A percentile compares a stretch with the other conserved stretches of the same genome.
These are phyloP conservation scores for Talaromyces liani DNA, from an alignment of 495 filamentous ascomycete genomes.

Conservation along the genomic window DNA sequence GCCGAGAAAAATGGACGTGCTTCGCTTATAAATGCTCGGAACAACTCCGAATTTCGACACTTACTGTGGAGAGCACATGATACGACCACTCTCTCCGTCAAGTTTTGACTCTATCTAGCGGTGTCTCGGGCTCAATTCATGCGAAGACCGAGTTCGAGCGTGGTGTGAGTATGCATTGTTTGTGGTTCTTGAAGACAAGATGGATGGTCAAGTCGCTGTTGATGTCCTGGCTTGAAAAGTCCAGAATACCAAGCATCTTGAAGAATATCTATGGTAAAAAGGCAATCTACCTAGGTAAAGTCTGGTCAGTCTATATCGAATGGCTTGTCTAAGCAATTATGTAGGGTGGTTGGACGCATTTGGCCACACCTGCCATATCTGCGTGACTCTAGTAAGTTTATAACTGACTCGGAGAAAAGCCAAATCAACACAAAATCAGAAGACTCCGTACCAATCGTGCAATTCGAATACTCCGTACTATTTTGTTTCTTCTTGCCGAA, in stretches of 20 bases:
- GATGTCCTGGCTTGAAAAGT: no score
- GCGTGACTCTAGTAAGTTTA: background rate
- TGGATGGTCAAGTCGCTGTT: background rate
- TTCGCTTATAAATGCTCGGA: background rate
- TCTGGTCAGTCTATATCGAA: background rate
- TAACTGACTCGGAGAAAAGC: background rate
- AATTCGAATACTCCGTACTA: background rate
- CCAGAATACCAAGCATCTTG: no score
- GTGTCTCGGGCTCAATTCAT: background rate
- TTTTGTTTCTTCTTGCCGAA: background rate
- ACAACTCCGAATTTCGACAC: background rate
- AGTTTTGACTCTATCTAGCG: background rate
- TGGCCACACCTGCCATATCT: background rate
- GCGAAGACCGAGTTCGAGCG: background rate
- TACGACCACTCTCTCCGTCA: background rate
- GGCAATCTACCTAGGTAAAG: no score
- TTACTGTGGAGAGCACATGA: background rate
- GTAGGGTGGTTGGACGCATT: background rate
- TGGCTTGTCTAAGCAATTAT: background rate
- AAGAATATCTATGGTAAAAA: no score
- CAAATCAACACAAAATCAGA: background rate
- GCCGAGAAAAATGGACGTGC: background rate
- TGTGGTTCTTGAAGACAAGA: background rate
- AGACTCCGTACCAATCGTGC: background rate
- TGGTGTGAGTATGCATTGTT: background rate